Base-by-base conservation (phyloP, 345 rosid species). In the Luvunga scandens region DNA sequence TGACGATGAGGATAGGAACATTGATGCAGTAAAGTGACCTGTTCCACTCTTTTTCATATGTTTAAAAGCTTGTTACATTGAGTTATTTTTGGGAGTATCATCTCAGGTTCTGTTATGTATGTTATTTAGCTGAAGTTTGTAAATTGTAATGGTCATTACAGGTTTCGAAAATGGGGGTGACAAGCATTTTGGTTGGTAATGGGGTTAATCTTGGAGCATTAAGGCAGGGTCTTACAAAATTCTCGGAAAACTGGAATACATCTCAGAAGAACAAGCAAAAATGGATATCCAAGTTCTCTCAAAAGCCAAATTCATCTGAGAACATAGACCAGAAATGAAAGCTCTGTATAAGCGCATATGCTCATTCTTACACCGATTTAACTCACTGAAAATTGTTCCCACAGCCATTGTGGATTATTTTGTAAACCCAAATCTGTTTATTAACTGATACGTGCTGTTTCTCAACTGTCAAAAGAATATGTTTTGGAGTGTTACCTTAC, bases 161-260 rank as follows among this genome's bases (percentile, higher is more conserved):
- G 98, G 89, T 90, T 71, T 92, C 93, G 0, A 90, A 89, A 79
- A 88, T 91, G 97, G 98, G 98, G 75, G 96, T 87, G 1, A 88
- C 97, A 9, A 87, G 95, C 85, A 84, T 89, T 71, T 72, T 84
- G 81, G 95, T 92, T 0, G 85, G 80, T 4, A 74, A 93, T 48
- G 99, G 97, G 24, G 90, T 93, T 45, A 90, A 85, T 34, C 94
- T 95, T 42, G 97, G 93, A 70, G 93, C 92, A 65, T 75, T 95
- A 66, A 86, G 94, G 75, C 88, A 91, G 72, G 98, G 98, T 76
- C 90, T 95, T 24, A 82, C 84, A 38, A 85, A 86, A 73, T 92
- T 93, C 73, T 36, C 93, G 27, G 86, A 89, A 72, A 95, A 91
- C 50, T 78, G 56, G 30, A 83, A 57, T 62, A 59, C 69, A 9